A percentile compares a stretch with the other conserved stretches of the same genome.
Evolutionary conservation across 2,329 filamentous ascomycete genomes (phyloP).

Genomic region (Apiospora phragmitis): DNA sequence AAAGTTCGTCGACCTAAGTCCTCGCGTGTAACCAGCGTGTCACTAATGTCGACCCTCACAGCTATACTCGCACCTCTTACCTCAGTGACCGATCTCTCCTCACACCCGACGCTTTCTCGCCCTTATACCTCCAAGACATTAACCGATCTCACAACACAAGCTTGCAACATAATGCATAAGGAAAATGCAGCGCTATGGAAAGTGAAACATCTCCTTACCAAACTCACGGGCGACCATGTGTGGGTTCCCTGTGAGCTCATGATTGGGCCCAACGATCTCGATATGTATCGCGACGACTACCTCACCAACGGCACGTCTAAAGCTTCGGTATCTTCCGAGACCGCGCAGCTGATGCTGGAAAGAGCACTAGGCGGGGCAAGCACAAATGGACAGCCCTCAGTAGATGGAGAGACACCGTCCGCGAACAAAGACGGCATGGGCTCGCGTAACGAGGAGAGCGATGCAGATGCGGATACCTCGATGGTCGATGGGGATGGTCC

Average conservation of each 20-base stretch:
- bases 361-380: conserved; percentile 19
- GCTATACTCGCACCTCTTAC: conserved; percentile 76
- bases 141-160: conserved; percentile 69
- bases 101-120: conserved; percentile 72
- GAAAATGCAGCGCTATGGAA: conserved; percentile 73
- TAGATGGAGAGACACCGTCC: conserved; percentile 23
- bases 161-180: conserved; percentile 69
- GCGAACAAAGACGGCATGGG: conserved; percentile 14
- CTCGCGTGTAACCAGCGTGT: background rate
- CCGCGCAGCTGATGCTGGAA: conserved; percentile 22
- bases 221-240: conserved; percentile 72
- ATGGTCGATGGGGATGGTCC: conserved; percentile 33
- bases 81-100: conserved; percentile 70
- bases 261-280: conserved; percentile 55
- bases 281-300: conserved; percentile 53
- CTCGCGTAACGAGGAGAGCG: conserved; percentile 12
- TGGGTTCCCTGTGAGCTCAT: conserved; percentile 64
- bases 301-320: conserved; percentile 20
- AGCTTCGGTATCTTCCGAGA: conserved; percentile 24
- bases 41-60: conserved; percentile 39
- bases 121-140: conserved; percentile 75
- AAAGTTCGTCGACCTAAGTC: conserved; percentile 54
- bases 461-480: conserved; percentile 19
- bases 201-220: conserved; percentile 72
- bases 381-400: conserved; percentile 20